These are phyloP conservation scores for Suillus subaureus DNA, from an alignment of 768 basidiomycete species.

Conservation along the genomic window DNA sequence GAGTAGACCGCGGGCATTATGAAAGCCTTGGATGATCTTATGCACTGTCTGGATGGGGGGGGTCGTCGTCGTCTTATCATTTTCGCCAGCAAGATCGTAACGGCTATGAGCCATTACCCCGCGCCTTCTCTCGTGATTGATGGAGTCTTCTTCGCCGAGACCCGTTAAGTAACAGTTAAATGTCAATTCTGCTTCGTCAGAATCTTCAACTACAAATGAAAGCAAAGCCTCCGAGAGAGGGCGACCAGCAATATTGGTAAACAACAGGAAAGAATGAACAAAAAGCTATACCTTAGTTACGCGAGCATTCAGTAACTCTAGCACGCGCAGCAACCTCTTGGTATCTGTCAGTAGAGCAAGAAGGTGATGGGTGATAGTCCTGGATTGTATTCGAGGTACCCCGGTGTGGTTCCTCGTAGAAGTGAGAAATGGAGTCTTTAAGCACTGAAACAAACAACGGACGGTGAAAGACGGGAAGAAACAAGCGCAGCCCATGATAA, in stretches of 20 bases:
- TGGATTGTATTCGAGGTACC: not conserved
- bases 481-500: too few relatives aligned
- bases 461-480: too few relatives aligned
- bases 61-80: not conserved
- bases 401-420: not conserved
- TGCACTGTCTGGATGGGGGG: not conserved
- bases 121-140: not conserved
- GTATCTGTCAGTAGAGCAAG: not conserved
- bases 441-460: not conserved
- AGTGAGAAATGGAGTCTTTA: not conserved
- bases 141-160: not conserved
- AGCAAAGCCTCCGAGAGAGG: not conserved
- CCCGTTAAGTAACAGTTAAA: not conserved
- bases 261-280: not conserved
- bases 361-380: not conserved
- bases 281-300: not conserved
- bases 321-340: not conserved
- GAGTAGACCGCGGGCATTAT: conserved; percentile 3
- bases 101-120: not conserved
- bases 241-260: not conserved
- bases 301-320: not conserved
- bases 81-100: not conserved
- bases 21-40: conserved; percentile 4
- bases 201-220: not conserved
- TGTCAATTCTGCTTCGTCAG: not conserved